Evolutionary conservation across 108 stramenopile genomes (phyloP).

Genomic region (Licmophora abbreviata): DNA sequence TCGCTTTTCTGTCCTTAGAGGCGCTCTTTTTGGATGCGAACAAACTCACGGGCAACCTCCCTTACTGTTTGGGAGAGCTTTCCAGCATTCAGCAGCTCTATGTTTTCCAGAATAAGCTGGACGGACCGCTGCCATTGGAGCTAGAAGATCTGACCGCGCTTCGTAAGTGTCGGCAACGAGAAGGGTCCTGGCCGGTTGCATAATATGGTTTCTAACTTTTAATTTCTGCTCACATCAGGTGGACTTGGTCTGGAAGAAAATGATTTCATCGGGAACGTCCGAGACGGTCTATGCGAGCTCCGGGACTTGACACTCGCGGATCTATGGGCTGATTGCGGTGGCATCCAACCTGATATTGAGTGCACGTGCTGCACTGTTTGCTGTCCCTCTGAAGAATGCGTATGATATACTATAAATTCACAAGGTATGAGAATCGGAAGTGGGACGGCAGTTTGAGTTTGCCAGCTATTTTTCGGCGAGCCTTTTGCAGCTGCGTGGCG

Average conservation of each 20-base stretch:
- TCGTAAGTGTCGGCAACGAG: slow-evolving; percentile 6
- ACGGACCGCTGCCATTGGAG: slow-evolving; percentile 26
- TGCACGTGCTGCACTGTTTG: slow-evolving; percentile 1
- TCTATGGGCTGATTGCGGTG: slow-evolving; percentile 5
- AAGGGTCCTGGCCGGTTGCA: no score
- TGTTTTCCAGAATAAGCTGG: slow-evolving; percentile 34
- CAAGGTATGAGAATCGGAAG: no score
- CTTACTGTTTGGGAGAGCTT: slow-evolving; percentile 45
- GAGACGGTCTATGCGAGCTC: slow-evolving; percentile 25
- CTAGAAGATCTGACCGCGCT: slow-evolving; percentile 12
- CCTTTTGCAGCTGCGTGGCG: no score
- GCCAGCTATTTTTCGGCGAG: no score
- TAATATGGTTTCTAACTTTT: not conserved
- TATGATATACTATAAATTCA: no score
- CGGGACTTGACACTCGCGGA: not conserved
- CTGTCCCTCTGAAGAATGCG: not conserved
- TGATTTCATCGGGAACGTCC: slow-evolving; percentile 39
- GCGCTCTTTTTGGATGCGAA: slow-evolving; percentile 44
- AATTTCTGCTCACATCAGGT: not conserved
- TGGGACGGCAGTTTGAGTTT: no score
- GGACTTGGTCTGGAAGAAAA: slow-evolving; percentile 55
- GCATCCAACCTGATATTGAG: not conserved
- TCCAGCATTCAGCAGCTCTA: slow-evolving; percentile 45
- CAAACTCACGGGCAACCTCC: slow-evolving; percentile 44
- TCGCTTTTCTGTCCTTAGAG: slow-evolving; percentile 18